Percentiles rank a stretch among this genome's conserved stretches.
phyloP scores from a whole-genome alignment of 2,329 filamentous ascomycete genomes.

The Colletotrichum neosansevieriae region DNA sequence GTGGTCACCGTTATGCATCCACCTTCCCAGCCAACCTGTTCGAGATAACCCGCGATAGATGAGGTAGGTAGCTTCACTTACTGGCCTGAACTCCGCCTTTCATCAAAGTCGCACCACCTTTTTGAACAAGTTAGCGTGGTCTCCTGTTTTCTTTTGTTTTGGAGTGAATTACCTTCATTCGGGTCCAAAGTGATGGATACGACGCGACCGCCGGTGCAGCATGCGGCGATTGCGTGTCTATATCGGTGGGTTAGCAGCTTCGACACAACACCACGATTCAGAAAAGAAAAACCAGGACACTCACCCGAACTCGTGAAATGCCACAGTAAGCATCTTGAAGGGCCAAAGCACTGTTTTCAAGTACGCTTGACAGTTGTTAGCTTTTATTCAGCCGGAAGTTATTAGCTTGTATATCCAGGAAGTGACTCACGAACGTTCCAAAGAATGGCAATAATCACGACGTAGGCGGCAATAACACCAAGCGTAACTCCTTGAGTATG shows the following conservation, averaged over 20 bases:
- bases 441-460: conserved; percentile 77
- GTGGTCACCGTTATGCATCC: background rate
- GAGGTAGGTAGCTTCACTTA: conserved; percentile 51
- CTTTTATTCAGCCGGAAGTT: too few relatives aligned
- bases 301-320: conserved; percentile 78
- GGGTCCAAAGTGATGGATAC: conserved; percentile 81
- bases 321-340: conserved; percentile 89
- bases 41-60: too few relatives aligned
- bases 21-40: too few relatives aligned
- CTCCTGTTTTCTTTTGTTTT: background rate
- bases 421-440: conserved; percentile 75
- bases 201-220: conserved; percentile 79
- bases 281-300: too few relatives aligned
- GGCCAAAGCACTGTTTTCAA: conserved; percentile 82
- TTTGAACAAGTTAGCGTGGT: background rate
- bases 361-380: conserved; percentile 54
- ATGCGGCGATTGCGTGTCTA: conserved; percentile 77
- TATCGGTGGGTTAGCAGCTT: background rate
- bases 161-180: conserved; percentile 69
- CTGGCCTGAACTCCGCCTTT: conserved; percentile 60
- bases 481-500: conserved; percentile 78
- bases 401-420: too few relatives aligned
- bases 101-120: conserved; percentile 79
- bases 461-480: conserved; percentile 77
- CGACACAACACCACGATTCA: too few relatives aligned